Base-by-base conservation (phyloP, 805 yeast species). In the Kazachstania martiniae region DNA sequence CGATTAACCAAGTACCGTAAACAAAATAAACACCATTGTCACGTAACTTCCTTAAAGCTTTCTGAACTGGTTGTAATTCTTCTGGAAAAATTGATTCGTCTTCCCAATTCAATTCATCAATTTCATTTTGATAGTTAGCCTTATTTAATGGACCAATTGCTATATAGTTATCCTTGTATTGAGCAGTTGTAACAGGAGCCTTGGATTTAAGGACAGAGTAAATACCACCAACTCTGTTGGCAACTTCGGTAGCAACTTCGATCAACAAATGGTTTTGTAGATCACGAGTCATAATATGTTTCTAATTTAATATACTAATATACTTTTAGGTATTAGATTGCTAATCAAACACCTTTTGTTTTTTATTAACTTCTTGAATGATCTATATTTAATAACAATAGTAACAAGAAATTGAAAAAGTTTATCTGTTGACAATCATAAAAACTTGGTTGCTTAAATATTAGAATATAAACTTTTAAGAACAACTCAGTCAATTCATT, bases 241-340 rank as follows among this genome's bases (percentile, higher is more conserved):
- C 97, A 32, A 89, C 96, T 57, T 89, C 98, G 2, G 98, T 89
- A 40, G 97, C 94, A 28, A 84, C 80, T 63, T 89, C 98, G 51
- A 89, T 86, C 31, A 91, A 69, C 34, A 87, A 65, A 54, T 85
- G 95, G 56, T 83, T 78, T 48, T 79, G 74, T 40, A 89, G 77
- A 65, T 85, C 95, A 61, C 97, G 73, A 19, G 80, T 63, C 85
- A 80, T 79, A 3, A 8, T 18, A 18, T n/a, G 21, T 7, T 7
- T 19, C 7, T 10, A 10, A 8, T 19, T 19, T 19, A 8, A 19
- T 19, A 19, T 8, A 19, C 21, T 19, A 19, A n/a, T n/a, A n/a
- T n/a, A n/a, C n/a, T n/a, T n/a, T n/a, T n/a, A n/a, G n/a, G n/a
- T n/a, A n/a, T n/a, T n/a, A n/a, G n/a, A n/a, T n/a, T n/a, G n/a